A percentile compares a stretch with the other conserved stretches of the same genome.
phyloP scores from a whole-genome alignment of 176 grass and related monocot genomes.

The Musa schizocarpa region DNA sequence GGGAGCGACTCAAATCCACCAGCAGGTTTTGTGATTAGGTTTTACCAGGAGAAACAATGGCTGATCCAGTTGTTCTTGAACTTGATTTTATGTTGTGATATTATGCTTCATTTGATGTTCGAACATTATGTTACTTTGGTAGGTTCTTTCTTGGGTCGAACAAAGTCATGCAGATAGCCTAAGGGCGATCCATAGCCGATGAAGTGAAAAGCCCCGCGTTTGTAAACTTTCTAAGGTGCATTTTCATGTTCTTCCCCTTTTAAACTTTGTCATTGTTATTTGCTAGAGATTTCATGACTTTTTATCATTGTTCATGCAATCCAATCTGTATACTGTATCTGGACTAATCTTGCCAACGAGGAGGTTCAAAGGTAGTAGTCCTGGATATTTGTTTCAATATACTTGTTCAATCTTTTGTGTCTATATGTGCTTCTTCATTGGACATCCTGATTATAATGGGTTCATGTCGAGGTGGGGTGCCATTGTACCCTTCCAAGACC shows the following conservation, averaged over 20 bases:
- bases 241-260: background rate
- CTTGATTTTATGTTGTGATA: background rate
- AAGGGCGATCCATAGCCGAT: background rate
- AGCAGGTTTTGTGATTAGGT: slow-evolving; percentile 40
- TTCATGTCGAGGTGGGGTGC: too few species aligned
- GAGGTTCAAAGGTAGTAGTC: slow-evolving; percentile 38
- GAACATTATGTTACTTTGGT: background rate
- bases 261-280: background rate
- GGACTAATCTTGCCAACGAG: slow-evolving; percentile 72
- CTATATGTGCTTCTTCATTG: background rate
- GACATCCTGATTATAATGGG: background rate
- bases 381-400: background rate
- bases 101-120: background rate
- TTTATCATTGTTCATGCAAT: slow-evolving; percentile 10
- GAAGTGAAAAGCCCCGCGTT: slow-evolving; percentile 51
- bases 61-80: too few species aligned
- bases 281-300: background rate
- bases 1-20: slow-evolving; percentile 56
- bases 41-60: background rate
- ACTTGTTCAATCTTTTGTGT: background rate
- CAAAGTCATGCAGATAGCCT: slow-evolving; percentile 81
- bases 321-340: slow-evolving; percentile 37
- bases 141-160: slow-evolving; percentile 96
- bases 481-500: too few species aligned
- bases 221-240: slow-evolving; percentile 73